Base-by-base conservation (phyloP, 495 filamentous ascomycete genomes). In the Podospora didyma region DNA sequence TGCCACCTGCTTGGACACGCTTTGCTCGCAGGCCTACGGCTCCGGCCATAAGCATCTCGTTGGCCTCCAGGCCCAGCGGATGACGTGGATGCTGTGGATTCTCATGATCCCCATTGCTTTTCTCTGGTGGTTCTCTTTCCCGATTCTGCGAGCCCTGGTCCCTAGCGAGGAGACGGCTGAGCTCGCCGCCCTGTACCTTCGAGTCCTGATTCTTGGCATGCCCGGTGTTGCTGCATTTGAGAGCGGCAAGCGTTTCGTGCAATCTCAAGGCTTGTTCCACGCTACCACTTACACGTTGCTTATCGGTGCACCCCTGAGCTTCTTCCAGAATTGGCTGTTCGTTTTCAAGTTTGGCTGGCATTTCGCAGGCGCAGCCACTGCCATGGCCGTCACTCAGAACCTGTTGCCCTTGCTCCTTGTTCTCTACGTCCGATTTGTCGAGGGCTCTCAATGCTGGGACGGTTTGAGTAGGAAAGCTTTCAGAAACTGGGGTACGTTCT, bases 391-490 rank as follows among this genome's bases (percentile, higher is more conserved):
- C 45, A 92, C 88, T 0, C 87, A 96, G 61, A 90, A 77, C 61
- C 77, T 94, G 22, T 82, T 96, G 64, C 89, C 91, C 0, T 41
- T 92, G 7, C 70, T 87, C 37, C 76, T 96, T 7, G 80, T 90
- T 48, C 63, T 86, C 31, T 96, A 96, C 66, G 79, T 92, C 17
- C 72, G 82, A 14, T 90, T 90, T 56, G 67, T 95, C 44, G 75
- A 80, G 21, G 92, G 92, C 2, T 85, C 77, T 28, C 79, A 92
- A 57, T 92, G 92, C 71, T 97, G 92, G 92, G 86, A 88, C 58
- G 92, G 92, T 1, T 85, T 96, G 54, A 86, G 84, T 1, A 73
- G 66, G 46, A 76, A 78, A 28, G 89, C 88, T 2, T 79, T 93
- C 42, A 73, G 76, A 12, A 96, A 95, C 68, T 96, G 92, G 92